phyloP scores from a whole-genome alignment of 768 basidiomycete species.

The Ephemerocybe angulata region DNA sequence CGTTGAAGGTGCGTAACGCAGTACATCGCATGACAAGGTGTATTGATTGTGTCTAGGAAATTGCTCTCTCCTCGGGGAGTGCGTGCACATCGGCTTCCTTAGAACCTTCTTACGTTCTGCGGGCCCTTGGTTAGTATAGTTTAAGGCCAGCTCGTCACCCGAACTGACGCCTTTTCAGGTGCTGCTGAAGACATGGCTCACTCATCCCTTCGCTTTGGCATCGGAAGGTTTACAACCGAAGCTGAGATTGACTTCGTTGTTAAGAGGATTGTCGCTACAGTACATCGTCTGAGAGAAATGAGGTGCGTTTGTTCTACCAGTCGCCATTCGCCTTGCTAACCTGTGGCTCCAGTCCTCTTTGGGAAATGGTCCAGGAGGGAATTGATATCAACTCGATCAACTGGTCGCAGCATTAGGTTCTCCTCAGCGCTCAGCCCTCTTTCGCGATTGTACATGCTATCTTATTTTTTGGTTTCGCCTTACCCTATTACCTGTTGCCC shows the following conservation, averaged over 20 bases:
- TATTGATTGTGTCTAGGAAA: too few species aligned
- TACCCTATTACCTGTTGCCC: not conserved
- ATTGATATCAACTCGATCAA: conserved; percentile 94
- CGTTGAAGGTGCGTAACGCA: conserved; percentile 64
- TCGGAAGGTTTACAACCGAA: conserved; percentile 97
- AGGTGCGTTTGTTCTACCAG: conserved; percentile 45
- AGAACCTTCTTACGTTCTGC: conserved; percentile 96
- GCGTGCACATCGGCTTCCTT: conserved; percentile 98
- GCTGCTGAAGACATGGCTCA: conserved; percentile 99
- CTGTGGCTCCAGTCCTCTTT: conserved; percentile 64
- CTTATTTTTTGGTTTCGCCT: not conserved
- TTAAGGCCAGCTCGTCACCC: too few species aligned
- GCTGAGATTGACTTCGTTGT: conserved; percentile 95
- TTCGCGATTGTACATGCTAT: not conserved
- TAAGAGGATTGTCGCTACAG: conserved; percentile 81
- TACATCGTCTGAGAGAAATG: conserved; percentile 88
- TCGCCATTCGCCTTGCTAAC: conserved; percentile 5
- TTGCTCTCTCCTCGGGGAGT: conserved; percentile 95
- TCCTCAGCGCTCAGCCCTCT: not conserved
- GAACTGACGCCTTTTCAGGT: conserved; percentile 39
- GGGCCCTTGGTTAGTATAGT: conserved; percentile 86
- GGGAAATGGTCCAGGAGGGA: conserved; percentile 99
- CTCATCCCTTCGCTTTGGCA: conserved; percentile 94
- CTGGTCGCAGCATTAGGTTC: conserved; percentile 61
- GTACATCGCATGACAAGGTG: too few species aligned